Base-by-base conservation (phyloP, 2,329 filamentous ascomycete genomes). In the Arachnopeziza araneosa region DNA sequence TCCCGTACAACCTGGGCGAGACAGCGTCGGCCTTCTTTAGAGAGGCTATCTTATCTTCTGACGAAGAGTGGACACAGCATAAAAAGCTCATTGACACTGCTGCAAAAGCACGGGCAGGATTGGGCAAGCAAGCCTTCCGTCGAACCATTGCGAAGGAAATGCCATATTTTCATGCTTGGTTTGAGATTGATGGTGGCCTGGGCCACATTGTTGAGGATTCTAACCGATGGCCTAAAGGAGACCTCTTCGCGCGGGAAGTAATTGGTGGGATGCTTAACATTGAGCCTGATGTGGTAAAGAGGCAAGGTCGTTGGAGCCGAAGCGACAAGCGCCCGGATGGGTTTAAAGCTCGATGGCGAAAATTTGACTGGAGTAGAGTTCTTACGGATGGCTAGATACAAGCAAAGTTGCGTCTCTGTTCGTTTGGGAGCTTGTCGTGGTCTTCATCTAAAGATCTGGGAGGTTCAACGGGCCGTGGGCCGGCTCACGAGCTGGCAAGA, bases 101-200 rank as follows among this genome's bases (percentile, higher is more conserved):
- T 17, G 85, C 85, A 63, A 78, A 78, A 36, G 82, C 86, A 60
- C 75, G 79, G n/a, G 80, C 84, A 1, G 90, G 89, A 0, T 74
- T 91, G 63, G 95, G 93, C 0, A 89, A 89, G 70, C 75, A 83
- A 57, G 93, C 95, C 1, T 99, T 99, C 73, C 83, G 93, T 0
- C 82, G 86, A 59, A 88, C 83, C 22, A 79, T 99, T 62, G 91
- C 90, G 14, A 96, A 96, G 76, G 93, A 99, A 78, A 93, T 96
- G 90, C 93, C 96, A 0, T 99, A 99, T 74, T 99, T 99, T 70
- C 95, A 99, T 73, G 93, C 88, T 22, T 99, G 93, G 93, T 98
- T 98, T 72, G 84, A 86, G 56, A 78, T 99, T 0, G 93, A 99
- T 71, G 95, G 95, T 1, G 95, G 95, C 0, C 76, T 99, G 65